These are phyloP conservation scores for Discostella stelligeroides DNA, from an alignment of 108 stramenopile genomes.

Conservation along the genomic window DNA sequence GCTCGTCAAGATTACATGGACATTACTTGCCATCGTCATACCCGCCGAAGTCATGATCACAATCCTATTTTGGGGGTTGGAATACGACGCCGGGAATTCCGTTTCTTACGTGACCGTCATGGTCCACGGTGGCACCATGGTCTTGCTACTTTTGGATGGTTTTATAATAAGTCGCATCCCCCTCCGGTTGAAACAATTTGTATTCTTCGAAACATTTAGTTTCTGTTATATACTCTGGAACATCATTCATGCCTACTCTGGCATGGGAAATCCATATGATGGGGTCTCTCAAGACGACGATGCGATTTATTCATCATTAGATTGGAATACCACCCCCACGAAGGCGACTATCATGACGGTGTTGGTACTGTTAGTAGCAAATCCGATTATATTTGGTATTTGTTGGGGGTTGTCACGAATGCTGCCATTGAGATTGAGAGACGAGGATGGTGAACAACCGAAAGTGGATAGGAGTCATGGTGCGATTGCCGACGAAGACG, in stretches of 20 bases:
- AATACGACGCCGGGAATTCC: conserved; percentile 9
- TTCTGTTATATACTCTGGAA: conserved; percentile 39
- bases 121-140: conserved; percentile 13
- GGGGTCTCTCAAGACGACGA: conserved; percentile 40
- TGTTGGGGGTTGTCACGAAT: conserved; percentile 34
- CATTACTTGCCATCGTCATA: conserved; percentile 23
- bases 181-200: conserved; percentile 41
- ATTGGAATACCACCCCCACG: conserved; percentile 40
- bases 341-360: conserved; percentile 11
- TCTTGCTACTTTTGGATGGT: conserved; percentile 29
- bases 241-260: conserved; percentile 25
- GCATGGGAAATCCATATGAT: conserved; percentile 48
- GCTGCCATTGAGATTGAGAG: not conserved
- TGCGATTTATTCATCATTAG: conserved; percentile 41
- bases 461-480: no score
- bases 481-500: no score
- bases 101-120: conserved; percentile 11
- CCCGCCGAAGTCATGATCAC: conserved; percentile 27
- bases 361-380: conserved; percentile 26
- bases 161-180: conserved; percentile 29
- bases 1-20: conserved; percentile 4
- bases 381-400: conserved; percentile 37
- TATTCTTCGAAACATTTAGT: conserved; percentile 31
- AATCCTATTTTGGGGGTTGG: conserved; percentile 22
- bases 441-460: no score